Percentiles rank a stretch among this genome's conserved stretches.
phyloP scores from a whole-genome alignment of 1,284 basidiomycete genomes.

The Leccinum huronense region DNA sequence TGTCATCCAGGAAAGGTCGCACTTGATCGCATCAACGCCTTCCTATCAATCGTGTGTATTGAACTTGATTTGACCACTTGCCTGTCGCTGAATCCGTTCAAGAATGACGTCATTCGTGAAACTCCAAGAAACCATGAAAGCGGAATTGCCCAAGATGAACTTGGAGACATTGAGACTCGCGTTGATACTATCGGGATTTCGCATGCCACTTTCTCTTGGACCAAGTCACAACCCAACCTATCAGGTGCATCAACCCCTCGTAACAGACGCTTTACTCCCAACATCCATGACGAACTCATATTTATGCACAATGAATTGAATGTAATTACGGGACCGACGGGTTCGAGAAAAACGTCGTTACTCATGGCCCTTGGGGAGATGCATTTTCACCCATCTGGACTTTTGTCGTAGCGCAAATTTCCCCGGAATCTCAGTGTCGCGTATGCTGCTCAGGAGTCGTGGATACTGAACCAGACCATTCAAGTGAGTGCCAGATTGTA shows the following conservation, averaged over 20 bases:
- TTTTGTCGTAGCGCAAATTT: constrained; percentile 48
- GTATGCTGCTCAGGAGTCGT: constrained; percentile 65
- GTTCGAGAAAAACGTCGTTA: constrained; percentile 51
- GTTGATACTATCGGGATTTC: constrained; percentile 33
- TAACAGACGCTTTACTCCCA: constrained; percentile 44
- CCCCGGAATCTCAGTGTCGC: constrained; percentile 57
- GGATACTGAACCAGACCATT: constrained; percentile 56
- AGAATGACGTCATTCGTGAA: constrained; percentile 9
- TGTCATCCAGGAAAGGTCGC: constrained; percentile 9
- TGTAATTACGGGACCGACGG: constrained; percentile 63
- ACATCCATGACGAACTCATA: constrained; percentile 49
- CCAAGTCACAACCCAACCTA: constrained; percentile 15
- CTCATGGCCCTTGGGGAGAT: constrained; percentile 52
- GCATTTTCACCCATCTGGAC: constrained; percentile 12
- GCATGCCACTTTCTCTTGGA: constrained; percentile 38
- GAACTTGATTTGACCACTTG: not conserved
- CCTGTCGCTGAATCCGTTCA: not conserved
- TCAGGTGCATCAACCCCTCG: constrained; percentile 19
- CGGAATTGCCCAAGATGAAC: not conserved
- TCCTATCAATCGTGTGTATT: constrained; percentile 14
- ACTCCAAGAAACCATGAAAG: constrained; percentile 9
- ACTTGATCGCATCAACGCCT: constrained; percentile 22
- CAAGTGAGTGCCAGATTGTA: constrained; percentile 25
- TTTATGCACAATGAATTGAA: constrained; percentile 62
- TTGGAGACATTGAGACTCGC: not conserved